Evolutionary conservation across 208 protist genomes (phyloP).

Genomic region (Crithidia brevicula): DNA sequence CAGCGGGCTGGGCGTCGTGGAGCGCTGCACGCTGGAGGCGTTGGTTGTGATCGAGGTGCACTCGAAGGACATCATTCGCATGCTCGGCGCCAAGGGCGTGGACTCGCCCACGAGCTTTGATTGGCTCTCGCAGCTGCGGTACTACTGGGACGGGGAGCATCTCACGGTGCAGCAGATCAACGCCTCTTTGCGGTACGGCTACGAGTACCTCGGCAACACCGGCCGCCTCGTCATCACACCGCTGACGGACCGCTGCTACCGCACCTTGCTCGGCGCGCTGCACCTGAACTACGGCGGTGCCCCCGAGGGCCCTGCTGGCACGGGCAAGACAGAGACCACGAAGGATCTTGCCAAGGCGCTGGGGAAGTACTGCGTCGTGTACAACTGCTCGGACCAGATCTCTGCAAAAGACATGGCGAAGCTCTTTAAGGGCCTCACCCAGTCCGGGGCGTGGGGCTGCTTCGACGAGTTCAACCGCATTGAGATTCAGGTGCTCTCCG

Average conservation of each 20-base stretch:
- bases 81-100: slow-evolving; percentile 92
- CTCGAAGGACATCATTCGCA: slow-evolving; percentile 92
- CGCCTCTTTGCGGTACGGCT: slow-evolving; percentile 93
- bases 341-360: slow-evolving; percentile 97
- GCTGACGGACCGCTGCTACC: slow-evolving; percentile 96
- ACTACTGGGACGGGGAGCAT: slow-evolving; percentile 95
- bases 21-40: slow-evolving; percentile 93
- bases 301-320: slow-evolving; percentile 97
- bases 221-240: slow-evolving; percentile 96
- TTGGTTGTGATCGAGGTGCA: slow-evolving; percentile 96
- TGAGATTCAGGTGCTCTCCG: slow-evolving; percentile 97
- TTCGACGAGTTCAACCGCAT: slow-evolving; percentile 99
- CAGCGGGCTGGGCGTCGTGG: slow-evolving; percentile 75
- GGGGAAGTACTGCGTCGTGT: slow-evolving; percentile 97
- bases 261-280: slow-evolving; percentile 96
- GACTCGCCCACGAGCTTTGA: slow-evolving; percentile 94
- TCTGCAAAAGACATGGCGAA: slow-evolving; percentile 96
- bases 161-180: slow-evolving; percentile 94
- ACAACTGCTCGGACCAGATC: slow-evolving; percentile 98
- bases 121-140: slow-evolving; percentile 96
- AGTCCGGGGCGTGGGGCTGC: slow-evolving; percentile 96
- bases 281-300: slow-evolving; percentile 97
- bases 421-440: slow-evolving; percentile 95
- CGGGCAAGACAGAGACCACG: slow-evolving; percentile 99
- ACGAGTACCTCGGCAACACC: slow-evolving; percentile 98